These are phyloP conservation scores for Vanderwaltozyma yarrowii DNA, from an alignment of 805 yeast species.

Conservation along the genomic window DNA sequence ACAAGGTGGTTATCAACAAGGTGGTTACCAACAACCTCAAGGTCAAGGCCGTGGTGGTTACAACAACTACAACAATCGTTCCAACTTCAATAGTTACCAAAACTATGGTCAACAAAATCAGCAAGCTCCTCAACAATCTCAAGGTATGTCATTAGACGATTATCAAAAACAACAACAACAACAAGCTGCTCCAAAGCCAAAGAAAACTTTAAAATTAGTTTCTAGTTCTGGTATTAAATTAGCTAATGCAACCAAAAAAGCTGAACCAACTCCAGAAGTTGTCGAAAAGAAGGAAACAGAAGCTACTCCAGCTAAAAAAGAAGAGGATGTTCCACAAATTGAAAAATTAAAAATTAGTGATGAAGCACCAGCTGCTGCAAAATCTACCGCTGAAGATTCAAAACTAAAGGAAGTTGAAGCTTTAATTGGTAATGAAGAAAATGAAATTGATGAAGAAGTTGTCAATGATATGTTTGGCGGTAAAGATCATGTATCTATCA, in stretches of 20 bases:
- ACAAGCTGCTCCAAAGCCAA: conserved; percentile 41
- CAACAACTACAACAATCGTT: conserved; percentile 10
- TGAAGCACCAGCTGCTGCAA: conserved; percentile 31
- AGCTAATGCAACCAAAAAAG: conserved; percentile 39
- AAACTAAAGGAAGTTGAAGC: conserved; percentile 37
- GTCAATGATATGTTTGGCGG: conserved; percentile 93
- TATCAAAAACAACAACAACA: conserved; percentile 38
- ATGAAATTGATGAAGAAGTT: conserved; percentile 73
- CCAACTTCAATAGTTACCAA: conserved; percentile 2
- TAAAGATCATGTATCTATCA: conserved; percentile 92
- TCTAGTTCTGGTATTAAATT: conserved; percentile 56
- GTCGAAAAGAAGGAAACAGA: conserved; percentile 21
- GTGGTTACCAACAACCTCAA: conserved; percentile 18
- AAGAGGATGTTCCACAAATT: conserved; percentile 19
- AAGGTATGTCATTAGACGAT: conserved; percentile 72
- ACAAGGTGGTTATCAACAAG: conserved; percentile 16
- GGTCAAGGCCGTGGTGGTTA: conserved; percentile 22
- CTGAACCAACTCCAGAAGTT: conserved; percentile 25
- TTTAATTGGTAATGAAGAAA: conserved; percentile 60
- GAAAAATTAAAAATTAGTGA: conserved; percentile 24
- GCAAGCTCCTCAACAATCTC: conserved; percentile 17
- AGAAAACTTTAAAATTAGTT: conserved; percentile 58
- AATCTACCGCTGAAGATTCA: conserved; percentile 16
- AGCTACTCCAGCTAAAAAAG: conserved; percentile 13
- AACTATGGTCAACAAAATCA: neutral